A percentile compares a stretch with the other conserved stretches of the same genome.
phyloP scores from a whole-genome alignment of 208 protist genomes.

The Entamoeba invadens region DNA sequence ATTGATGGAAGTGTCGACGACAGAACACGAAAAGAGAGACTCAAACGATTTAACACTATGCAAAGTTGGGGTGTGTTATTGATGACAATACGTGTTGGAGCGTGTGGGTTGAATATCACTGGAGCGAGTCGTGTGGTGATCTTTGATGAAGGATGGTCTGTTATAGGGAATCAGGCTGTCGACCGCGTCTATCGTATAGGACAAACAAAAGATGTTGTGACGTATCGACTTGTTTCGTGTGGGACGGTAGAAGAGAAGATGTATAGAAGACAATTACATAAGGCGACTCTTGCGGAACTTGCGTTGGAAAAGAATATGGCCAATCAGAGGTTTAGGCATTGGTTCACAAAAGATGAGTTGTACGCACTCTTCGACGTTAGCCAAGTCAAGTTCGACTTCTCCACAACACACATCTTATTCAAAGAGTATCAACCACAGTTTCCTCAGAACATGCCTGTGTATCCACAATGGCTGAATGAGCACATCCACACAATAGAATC shows the following conservation, averaged over 20 bases:
- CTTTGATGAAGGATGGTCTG: constrained; percentile 96
- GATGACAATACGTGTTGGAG: constrained; percentile 78
- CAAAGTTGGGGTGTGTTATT: constrained; percentile 60
- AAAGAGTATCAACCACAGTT: neutral
- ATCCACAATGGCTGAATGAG: neutral
- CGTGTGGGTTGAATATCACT: constrained; percentile 86
- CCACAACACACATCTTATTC: neutral
- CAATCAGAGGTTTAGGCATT: neutral
- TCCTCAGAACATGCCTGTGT: neutral
- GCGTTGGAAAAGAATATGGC: neutral
- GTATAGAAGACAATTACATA: constrained; percentile 1
- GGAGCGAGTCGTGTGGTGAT: constrained; percentile 95
- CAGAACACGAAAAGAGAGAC: neutral
- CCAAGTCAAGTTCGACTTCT: neutral
- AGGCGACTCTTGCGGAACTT: neutral
- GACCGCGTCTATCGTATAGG: constrained; percentile 50
- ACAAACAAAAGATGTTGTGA: constrained; percentile 13
- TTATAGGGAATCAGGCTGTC: constrained; percentile 61
- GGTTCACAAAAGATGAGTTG: neutral
- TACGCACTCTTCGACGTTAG: neutral
- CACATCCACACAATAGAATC: neutral
- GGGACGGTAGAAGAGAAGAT: constrained; percentile 10
- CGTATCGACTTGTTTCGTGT: constrained; percentile 1
- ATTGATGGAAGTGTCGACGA: neutral
- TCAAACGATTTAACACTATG: neutral